Percentiles rank a stretch among this genome's conserved stretches.
Evolutionary conservation across 1,139 yeast genomes (phyloP).

Genomic region (Candida smagusa): DNA sequence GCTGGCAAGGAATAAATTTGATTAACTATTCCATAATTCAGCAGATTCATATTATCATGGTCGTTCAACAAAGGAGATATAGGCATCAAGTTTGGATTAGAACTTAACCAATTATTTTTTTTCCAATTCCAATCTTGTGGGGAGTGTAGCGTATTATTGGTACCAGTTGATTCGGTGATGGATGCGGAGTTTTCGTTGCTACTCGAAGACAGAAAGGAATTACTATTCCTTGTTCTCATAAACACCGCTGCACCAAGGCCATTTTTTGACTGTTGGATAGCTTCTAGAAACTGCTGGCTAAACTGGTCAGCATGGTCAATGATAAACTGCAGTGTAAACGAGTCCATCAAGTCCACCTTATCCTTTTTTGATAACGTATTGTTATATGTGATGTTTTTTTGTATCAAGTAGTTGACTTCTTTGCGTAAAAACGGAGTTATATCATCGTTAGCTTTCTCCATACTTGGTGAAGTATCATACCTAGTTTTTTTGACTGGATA

Average conservation of each 20-base stretch:
- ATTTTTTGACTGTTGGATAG: slow-evolving; percentile 9
- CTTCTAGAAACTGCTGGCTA: slow-evolving; percentile 11
- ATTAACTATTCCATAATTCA: slow-evolving; percentile 1
- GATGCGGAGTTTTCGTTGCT: slow-evolving; percentile 8
- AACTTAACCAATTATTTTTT: slow-evolving; percentile 17
- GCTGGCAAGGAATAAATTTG: background rate
- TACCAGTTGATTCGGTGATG: slow-evolving; percentile 10
- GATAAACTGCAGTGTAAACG: slow-evolving; percentile 23
- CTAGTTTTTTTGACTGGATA: background rate
- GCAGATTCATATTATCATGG: slow-evolving; percentile 20
- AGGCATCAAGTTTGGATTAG: slow-evolving; percentile 25
- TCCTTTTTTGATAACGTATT: slow-evolving; percentile 14
- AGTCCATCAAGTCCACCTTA: slow-evolving; percentile 19
- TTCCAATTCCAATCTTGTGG: slow-evolving; percentile 1
- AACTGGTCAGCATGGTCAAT: slow-evolving; percentile 19
- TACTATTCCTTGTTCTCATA: slow-evolving; percentile 7
- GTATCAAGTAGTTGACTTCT: slow-evolving; percentile 18
- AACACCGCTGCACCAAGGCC: slow-evolving; percentile 10
- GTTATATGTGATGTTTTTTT: slow-evolving; percentile 16
- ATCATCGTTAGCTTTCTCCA: slow-evolving; percentile 9
- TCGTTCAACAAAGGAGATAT: slow-evolving; percentile 38
- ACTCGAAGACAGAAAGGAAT: slow-evolving; percentile 2
- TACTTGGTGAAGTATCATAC: background rate
- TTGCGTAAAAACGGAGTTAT: slow-evolving; percentile 14
- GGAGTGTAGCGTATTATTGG: background rate